Conservation (phyloP, 1,284 basidiomycete genomes). For the Apiotrichum sp. region DNA sequence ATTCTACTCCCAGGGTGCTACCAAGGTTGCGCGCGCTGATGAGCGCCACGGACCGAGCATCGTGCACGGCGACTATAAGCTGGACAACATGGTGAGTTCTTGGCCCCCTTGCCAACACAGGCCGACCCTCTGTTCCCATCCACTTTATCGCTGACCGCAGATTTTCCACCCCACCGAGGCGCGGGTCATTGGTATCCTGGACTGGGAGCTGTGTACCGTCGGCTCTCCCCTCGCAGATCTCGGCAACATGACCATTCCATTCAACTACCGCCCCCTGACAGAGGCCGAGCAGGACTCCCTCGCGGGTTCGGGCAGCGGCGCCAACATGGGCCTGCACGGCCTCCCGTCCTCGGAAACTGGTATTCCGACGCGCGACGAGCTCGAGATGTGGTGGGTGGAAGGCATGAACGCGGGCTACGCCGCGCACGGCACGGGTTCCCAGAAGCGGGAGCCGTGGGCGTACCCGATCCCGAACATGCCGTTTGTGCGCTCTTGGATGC, state of each 20-base stretch:
- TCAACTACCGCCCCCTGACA: constrained; percentile 1
- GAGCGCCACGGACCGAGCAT: constrained; percentile 57
- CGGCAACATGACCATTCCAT: constrained; percentile 58
- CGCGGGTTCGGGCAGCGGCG: not conserved
- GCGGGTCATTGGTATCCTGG: constrained; percentile 84
- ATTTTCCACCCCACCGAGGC: constrained; percentile 83
- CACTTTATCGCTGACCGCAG: no score
- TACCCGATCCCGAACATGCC: constrained; percentile 37
- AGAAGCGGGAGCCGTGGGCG: constrained; percentile 20
- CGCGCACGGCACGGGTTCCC: constrained; percentile 15
- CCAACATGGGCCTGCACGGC: constrained; percentile 56
- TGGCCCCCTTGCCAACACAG: no score
- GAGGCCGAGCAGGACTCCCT: not conserved
- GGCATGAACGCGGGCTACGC: constrained; percentile 37
- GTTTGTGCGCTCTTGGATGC: constrained; percentile 37
- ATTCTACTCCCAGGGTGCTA: constrained; percentile 59
- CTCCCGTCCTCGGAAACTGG: constrained; percentile 54
- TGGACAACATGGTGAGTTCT: constrained; percentile 66
- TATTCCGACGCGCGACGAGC: constrained; percentile 59
- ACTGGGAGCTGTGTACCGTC: constrained; percentile 94
- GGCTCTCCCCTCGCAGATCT: constrained; percentile 87
- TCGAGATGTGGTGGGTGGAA: constrained; percentile 54
- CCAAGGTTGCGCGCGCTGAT: constrained; percentile 65
- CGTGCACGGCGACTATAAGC: constrained; percentile 94
- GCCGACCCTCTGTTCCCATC: no score